Percentiles rank a stretch among this genome's conserved stretches.
phyloP scores from a whole-genome alignment of 805 yeast genomes.

The Candida andamanensis region DNA sequence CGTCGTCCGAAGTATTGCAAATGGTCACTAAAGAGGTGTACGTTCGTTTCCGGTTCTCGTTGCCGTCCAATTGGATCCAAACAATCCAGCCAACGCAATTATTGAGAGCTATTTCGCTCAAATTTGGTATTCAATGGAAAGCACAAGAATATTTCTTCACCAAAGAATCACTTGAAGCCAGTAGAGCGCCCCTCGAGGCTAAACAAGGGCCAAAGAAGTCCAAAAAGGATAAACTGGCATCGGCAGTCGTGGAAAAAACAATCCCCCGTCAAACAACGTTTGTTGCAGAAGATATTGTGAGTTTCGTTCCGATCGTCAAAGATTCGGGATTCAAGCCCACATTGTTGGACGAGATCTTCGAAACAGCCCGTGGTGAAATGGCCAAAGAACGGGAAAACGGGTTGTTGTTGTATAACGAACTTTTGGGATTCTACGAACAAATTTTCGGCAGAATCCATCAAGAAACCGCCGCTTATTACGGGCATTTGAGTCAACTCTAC shows the following conservation, averaged over 20 bases:
- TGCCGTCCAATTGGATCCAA: slow-evolving; percentile 47
- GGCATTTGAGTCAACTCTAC: slow-evolving; percentile 61
- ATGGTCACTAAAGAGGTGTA: slow-evolving; percentile 50
- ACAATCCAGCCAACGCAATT: slow-evolving; percentile 37
- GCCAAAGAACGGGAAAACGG: slow-evolving; percentile 51
- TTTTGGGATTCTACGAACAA: slow-evolving; percentile 72
- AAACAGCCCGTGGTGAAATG: slow-evolving; percentile 47
- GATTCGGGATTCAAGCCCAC: slow-evolving; percentile 62
- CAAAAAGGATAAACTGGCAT: slow-evolving; percentile 22
- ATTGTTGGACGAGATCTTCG: slow-evolving; percentile 71
- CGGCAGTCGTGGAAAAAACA: slow-evolving; percentile 9
- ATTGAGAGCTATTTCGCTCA: slow-evolving; percentile 66
- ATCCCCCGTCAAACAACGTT: slow-evolving; percentile 39
- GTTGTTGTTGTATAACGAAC: slow-evolving; percentile 58
- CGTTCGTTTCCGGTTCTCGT: slow-evolving; percentile 57
- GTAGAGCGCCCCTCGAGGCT: slow-evolving; percentile 10
- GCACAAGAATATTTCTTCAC: slow-evolving; percentile 47
- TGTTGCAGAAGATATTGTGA: slow-evolving; percentile 55
- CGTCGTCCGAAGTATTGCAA: slow-evolving; percentile 40
- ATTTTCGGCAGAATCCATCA: slow-evolving; percentile 77
- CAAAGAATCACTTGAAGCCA: slow-evolving; percentile 15
- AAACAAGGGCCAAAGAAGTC: slow-evolving; percentile 16
- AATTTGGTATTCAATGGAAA: slow-evolving; percentile 85
- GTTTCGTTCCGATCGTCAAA: slow-evolving; percentile 72
- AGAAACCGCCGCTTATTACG: slow-evolving; percentile 68